phyloP scores from a whole-genome alignment of 192 early-diverging fungal species.

The Coemansia aciculifera region DNA sequence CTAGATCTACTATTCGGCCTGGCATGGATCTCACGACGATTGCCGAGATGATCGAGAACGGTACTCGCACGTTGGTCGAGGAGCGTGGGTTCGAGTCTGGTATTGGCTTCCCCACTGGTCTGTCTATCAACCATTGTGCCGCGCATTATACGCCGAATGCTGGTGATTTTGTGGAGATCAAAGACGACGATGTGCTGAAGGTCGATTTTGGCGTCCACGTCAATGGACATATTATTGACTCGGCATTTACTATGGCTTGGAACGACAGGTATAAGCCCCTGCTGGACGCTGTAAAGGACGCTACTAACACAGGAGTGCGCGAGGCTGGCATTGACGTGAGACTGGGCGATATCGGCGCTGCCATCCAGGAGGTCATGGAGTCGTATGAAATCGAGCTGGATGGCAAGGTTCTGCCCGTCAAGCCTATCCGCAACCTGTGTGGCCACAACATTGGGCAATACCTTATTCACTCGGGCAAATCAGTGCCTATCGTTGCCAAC shows the following conservation, averaged over 20 bases:
- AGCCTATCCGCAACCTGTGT: conserved; percentile 93
- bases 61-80: conserved; percentile 83
- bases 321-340: conserved; percentile 98
- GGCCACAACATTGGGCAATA: conserved; percentile 94
- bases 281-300: conserved; percentile 86
- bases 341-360: conserved; percentile 91
- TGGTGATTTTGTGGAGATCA: conserved; percentile 89
- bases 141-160: conserved; percentile 98
- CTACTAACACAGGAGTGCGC: conserved; percentile 93
- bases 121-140: conserved; percentile 91
- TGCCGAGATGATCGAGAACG: conserved; percentile 91
- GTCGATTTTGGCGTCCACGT: conserved; percentile 96
- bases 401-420: conserved; percentile 88
- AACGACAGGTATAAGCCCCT: conserved; percentile 87
- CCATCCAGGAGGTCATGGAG: conserved; percentile 97
- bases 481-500: conserved; percentile 90
- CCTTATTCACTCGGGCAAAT: conserved; percentile 91
- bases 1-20: conserved; percentile 78
- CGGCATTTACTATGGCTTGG: conserved; percentile 90
- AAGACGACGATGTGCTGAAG: conserved; percentile 93
- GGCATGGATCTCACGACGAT: conserved; percentile 96
- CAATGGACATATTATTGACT: conserved; percentile 92
- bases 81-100: conserved; percentile 81
- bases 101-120: conserved; percentile 95
- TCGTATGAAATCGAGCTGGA: conserved; percentile 95